Conservation (phyloP, 2,329 filamentous ascomycete genomes). For the Microthyrium microscopicum region DNA sequence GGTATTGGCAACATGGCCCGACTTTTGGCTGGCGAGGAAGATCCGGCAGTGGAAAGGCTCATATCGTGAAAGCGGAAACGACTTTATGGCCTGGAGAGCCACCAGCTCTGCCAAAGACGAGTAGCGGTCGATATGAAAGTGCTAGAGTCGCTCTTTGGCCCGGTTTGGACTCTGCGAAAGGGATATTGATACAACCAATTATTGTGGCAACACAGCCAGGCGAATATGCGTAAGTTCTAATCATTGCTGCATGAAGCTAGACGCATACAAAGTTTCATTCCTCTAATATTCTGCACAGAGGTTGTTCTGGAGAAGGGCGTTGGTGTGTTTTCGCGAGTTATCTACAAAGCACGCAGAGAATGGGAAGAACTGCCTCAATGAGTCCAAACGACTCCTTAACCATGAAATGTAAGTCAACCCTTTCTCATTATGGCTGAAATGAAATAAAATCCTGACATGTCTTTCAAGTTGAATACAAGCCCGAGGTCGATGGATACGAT, state of each 20-base stretch:
- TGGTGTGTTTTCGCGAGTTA: constrained; percentile 5
- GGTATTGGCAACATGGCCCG: no score
- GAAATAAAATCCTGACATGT: not conserved
- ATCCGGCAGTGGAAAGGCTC: no score
- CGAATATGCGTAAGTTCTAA: not conserved
- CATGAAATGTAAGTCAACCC: constrained; percentile 5
- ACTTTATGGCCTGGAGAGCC: constrained; percentile 3
- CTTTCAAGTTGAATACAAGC: constrained; percentile 1
- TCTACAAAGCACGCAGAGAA: not conserved
- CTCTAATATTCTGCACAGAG: not conserved
- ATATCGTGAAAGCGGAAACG: no score
- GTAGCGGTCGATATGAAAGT: no score
- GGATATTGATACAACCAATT: constrained; percentile 7
- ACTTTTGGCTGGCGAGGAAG: no score
- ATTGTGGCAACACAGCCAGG: constrained; percentile 3
- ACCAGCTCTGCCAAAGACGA: not conserved
- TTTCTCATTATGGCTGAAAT: no score
- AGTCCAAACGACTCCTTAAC: not conserved
- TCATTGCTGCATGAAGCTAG: not conserved
- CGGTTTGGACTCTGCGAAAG: constrained; percentile 4
- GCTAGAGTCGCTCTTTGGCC: constrained; percentile 5
- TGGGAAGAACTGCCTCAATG: constrained; percentile 3
- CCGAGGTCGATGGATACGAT: constrained; percentile 6
- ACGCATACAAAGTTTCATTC: not conserved
- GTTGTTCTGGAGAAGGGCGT: not conserved